A percentile compares a stretch with the other conserved stretches of the same genome.
phyloP scores from a whole-genome alignment of 768 basidiomycete species.

The Auricularia sp. region DNA sequence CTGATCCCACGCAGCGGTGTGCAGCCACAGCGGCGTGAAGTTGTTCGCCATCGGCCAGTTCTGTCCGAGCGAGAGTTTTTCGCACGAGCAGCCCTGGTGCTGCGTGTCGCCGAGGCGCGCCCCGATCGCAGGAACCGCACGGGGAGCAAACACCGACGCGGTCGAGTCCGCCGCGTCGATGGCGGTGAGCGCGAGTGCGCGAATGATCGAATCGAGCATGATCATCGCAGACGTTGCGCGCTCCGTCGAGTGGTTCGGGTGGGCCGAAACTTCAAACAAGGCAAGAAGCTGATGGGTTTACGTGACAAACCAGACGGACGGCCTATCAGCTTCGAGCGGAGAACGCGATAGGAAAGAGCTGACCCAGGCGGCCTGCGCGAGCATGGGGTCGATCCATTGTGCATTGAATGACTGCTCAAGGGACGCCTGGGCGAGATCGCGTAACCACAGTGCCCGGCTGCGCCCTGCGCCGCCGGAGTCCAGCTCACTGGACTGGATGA shows the following conservation, averaged over 20 bases:
- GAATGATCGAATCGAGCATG: conserved; percentile 56
- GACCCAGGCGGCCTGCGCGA: conserved; percentile 68
- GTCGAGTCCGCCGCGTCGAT: conserved; percentile 48
- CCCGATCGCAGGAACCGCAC: conserved; percentile 40
- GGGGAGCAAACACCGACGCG: conserved; percentile 41
- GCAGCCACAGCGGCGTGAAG: conserved; percentile 38
- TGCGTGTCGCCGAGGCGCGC: conserved; percentile 11
- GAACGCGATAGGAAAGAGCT: conserved; percentile 14
- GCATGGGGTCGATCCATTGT: conserved; percentile 47
- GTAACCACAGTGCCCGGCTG: conserved; percentile 45
- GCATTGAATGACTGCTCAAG: conserved; percentile 42
- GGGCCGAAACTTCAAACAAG: conserved; percentile 66
- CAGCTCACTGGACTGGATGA: conserved; percentile 64
- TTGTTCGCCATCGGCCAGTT: conserved; percentile 37
- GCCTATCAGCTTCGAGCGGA: neutral
- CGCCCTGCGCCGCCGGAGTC: conserved; percentile 48
- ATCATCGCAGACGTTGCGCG: conserved; percentile 44
- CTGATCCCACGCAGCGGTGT: conserved; percentile 51
- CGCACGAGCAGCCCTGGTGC: conserved; percentile 6
- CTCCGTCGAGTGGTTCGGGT: conserved; percentile 51
- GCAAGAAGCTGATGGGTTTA: conserved; percentile 49
- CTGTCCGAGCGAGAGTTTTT: conserved; percentile 38
- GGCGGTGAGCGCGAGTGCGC: conserved; percentile 41
- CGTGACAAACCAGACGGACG: neutral
- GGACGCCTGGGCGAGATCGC: conserved; percentile 44